Percentiles rank a stretch among this genome's conserved stretches.
Conservation (phyloP, 108 stramenopile genomes). For the Stephanodiscus minutulus region DNA sequence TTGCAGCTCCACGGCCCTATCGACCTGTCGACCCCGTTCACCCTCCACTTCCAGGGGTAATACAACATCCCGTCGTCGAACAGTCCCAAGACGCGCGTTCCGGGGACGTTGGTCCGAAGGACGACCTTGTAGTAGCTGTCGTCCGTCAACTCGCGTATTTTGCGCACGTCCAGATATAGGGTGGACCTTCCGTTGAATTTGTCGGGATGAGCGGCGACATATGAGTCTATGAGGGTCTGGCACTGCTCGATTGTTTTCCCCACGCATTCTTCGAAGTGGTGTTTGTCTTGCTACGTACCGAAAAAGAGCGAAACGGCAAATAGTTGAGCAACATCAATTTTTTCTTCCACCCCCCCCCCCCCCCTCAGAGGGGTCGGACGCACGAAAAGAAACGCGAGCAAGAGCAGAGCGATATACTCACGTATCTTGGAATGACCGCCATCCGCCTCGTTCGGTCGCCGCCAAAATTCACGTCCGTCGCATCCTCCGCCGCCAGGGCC, state of each 20-base stretch:
- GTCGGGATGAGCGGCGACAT: background rate
- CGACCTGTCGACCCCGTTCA: background rate
- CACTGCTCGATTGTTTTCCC: slow-evolving; percentile 22
- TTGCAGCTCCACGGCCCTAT: slow-evolving; percentile 36
- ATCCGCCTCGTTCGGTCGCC: background rate
- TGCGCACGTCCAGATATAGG: slow-evolving; percentile 11
- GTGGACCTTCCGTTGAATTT: slow-evolving; percentile 3
- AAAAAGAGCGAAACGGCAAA: background rate
- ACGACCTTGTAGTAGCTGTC: slow-evolving; percentile 34
- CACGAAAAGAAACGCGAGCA: too few relatives aligned
- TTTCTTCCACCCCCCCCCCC: too few relatives aligned
- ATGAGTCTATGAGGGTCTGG: slow-evolving; percentile 7
- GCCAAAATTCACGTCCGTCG: background rate
- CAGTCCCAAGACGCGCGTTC: slow-evolving; percentile 9
- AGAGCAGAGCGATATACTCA: background rate
- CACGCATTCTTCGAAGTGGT: slow-evolving; percentile 29
- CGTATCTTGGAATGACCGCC: slow-evolving; percentile 4
- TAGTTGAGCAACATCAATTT: too few relatives aligned
- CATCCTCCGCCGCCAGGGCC: background rate
- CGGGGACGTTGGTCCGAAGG: slow-evolving; percentile 12
- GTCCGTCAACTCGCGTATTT: slow-evolving; percentile 30
- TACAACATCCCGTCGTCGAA: slow-evolving; percentile 30
- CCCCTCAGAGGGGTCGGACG: too few relatives aligned
- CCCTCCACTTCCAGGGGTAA: slow-evolving; percentile 36
- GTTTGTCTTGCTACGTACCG: slow-evolving; percentile 5